These are phyloP conservation scores for Acanthamoeba sp. DNA, from an alignment of 208 protist species.

Conservation along the genomic window DNA sequence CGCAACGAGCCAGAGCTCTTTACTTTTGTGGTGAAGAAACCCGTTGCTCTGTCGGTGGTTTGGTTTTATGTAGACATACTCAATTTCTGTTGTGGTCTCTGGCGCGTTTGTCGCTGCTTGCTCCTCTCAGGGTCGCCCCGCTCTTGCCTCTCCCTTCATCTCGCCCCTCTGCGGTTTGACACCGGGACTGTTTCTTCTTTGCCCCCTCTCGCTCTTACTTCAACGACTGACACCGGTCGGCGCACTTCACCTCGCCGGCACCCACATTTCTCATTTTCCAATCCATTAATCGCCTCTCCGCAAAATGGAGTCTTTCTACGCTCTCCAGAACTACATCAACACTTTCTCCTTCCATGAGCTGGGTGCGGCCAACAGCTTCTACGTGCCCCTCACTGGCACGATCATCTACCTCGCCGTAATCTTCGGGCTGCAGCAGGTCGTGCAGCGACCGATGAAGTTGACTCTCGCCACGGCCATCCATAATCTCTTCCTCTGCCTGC, in stretches of 20 bases:
- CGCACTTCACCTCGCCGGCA: neutral
- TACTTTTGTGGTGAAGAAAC: too few relatives aligned
- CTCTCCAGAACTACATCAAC: constrained; percentile 48
- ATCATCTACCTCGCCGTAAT: constrained; percentile 33
- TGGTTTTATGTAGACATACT: too few relatives aligned
- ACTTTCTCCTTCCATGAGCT: constrained; percentile 39
- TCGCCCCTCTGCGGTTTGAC: too few relatives aligned
- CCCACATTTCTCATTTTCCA: neutral
- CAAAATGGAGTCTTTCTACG: constrained; percentile 10
- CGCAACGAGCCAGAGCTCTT: too few relatives aligned
- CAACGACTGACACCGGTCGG: too few relatives aligned
- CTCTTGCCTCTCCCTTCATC: too few relatives aligned
- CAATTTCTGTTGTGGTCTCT: too few relatives aligned
- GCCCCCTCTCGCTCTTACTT: too few relatives aligned
- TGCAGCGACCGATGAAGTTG: constrained; percentile 34
- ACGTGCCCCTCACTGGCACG: neutral
- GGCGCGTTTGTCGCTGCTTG: too few relatives aligned
- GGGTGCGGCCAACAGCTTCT: constrained; percentile 11
- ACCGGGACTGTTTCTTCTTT: too few relatives aligned
- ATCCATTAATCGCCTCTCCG: neutral
- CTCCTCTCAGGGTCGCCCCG: too few relatives aligned
- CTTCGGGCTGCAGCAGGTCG: neutral
- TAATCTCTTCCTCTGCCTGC: constrained; percentile 77
- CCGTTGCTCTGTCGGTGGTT: too few relatives aligned
- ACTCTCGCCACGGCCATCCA: constrained; percentile 38